These are phyloP conservation scores for Colletotrichum destructivum DNA, from an alignment of 2,329 filamentous ascomycete genomes.

Conservation along the genomic window DNA sequence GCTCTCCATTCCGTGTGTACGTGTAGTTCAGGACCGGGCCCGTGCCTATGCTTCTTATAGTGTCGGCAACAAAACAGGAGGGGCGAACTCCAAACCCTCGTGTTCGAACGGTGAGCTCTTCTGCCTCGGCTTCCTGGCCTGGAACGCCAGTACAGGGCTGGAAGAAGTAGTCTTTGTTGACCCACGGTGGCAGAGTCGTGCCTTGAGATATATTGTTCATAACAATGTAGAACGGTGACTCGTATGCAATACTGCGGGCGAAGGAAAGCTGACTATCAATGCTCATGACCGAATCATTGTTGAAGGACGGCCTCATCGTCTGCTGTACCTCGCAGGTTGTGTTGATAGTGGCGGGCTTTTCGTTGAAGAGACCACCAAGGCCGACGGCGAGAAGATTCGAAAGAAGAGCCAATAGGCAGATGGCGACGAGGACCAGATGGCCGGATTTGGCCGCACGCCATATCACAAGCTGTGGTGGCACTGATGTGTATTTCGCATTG, in stretches of 20 bases:
- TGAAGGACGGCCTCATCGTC: conserved; percentile 40
- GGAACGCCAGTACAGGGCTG: conserved; percentile 54
- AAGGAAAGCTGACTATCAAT: no score
- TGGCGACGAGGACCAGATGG: conserved; percentile 61
- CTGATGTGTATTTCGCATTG: conserved; percentile 64
- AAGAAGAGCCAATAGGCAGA: conserved; percentile 65
- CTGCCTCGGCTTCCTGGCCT: no score
- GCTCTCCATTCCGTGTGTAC: background rate
- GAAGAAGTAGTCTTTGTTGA: conserved; percentile 61
- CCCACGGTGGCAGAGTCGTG: conserved; percentile 66
- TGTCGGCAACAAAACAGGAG: conserved; percentile 1
- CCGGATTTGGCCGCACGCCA: conserved; percentile 59
- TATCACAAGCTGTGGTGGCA: conserved; percentile 68
- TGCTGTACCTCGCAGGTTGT: conserved; percentile 43
- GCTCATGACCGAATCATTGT: conserved; percentile 36
- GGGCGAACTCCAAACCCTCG: conserved; percentile 48
- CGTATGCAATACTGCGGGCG: conserved; percentile 17
- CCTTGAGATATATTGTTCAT: conserved; percentile 59
- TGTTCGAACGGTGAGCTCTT: conserved; percentile 40
- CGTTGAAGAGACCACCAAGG: conserved; percentile 65
- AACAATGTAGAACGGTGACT: conserved; percentile 51
- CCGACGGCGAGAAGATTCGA: conserved; percentile 69
- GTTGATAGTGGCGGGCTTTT: conserved; percentile 42
- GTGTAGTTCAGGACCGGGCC: conserved; percentile 17
- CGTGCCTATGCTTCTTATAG: background rate